phyloP scores from a whole-genome alignment of 257 asterid species.

The Schizonepeta tenuifolia region DNA sequence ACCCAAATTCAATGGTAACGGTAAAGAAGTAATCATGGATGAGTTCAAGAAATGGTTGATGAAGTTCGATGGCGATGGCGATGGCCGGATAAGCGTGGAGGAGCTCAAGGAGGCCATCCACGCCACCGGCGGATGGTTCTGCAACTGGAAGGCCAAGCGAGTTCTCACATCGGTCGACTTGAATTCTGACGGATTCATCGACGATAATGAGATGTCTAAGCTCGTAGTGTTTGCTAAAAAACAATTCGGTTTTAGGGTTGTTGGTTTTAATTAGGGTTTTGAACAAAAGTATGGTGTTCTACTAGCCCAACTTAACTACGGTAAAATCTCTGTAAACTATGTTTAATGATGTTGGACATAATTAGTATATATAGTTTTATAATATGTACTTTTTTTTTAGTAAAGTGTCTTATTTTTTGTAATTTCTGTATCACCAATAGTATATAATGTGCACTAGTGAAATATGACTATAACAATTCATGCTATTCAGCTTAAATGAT shows the following conservation, averaged over 20 bases:
- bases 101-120: conserved; percentile 48
- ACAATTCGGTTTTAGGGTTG: background rate
- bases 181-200: conserved; percentile 41
- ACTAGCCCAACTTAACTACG: no score
- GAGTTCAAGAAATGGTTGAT: conserved; percentile 53
- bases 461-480: no score
- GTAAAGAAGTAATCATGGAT: conserved; percentile 38
- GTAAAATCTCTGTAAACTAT: no score
- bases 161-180: conserved; percentile 38
- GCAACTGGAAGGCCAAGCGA: conserved; percentile 28
- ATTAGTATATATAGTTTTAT: no score
- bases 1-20: conserved; percentile 28
- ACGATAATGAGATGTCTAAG: conserved; percentile 37
- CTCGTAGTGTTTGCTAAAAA: conserved; percentile 44
- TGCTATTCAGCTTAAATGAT: no score
- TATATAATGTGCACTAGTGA: no score
- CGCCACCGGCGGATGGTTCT: conserved; percentile 40
- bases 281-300: no score
- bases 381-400: no score
- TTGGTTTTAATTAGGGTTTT: no score
- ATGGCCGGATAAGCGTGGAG: conserved; percentile 38
- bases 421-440: no score
- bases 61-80: conserved; percentile 38
- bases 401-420: no score
- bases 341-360: no score